Evolutionary conservation across 139 green algal species (phyloP).

Genomic region (Chlorella sp.): DNA sequence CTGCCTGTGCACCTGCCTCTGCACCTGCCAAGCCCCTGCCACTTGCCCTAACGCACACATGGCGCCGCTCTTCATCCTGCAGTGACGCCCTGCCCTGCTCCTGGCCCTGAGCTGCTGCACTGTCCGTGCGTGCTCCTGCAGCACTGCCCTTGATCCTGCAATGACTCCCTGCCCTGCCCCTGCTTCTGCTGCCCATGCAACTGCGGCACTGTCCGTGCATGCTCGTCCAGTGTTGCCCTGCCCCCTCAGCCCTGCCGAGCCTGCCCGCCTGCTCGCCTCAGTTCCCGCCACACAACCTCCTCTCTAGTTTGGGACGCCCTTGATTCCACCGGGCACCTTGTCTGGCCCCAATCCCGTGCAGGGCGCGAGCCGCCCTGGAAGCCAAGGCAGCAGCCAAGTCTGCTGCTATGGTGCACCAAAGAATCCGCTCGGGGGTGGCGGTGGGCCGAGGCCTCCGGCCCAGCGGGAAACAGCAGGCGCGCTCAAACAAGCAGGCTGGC

Average conservation of each 20-base stretch:
- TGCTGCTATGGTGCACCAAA: neutral
- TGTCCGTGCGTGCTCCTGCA: neutral
- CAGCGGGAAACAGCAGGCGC: neutral
- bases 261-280: neutral
- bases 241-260: too few species aligned
- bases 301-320: neutral
- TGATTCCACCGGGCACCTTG: too few species aligned
- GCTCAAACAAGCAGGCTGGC: neutral
- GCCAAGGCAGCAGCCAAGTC: neutral
- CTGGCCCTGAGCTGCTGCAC: neutral
- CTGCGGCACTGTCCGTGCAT: neutral
- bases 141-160: neutral
- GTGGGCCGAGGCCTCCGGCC: neutral
- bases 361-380: constrained; percentile 8
- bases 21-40: neutral
- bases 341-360: neutral
- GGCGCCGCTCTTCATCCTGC: neutral
- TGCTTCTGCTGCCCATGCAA: neutral
- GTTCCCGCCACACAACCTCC: neutral
- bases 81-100: neutral
- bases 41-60: neutral
- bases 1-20: neutral
- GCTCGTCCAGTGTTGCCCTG: too few species aligned
- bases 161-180: neutral
- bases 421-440: neutral